Evolutionary conservation across 1,139 yeast species (phyloP).

Genomic region (Debaryomyces sp.): DNA sequence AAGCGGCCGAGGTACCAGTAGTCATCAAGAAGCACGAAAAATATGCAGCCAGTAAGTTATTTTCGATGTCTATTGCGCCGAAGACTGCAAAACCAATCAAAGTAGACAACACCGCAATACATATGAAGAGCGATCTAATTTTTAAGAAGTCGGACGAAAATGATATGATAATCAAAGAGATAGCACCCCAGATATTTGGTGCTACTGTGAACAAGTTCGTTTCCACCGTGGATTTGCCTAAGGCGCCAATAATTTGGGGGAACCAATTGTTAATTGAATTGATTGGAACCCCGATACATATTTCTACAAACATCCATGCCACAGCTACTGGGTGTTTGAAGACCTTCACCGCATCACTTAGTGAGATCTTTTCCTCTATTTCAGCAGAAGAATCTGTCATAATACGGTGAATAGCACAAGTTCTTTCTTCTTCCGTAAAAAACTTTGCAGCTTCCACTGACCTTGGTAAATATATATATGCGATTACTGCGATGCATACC

Average conservation of each 20-base stretch:
- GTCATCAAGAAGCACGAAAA: conserved; percentile 39
- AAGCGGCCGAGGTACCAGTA: conserved; percentile 34
- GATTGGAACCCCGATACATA: conserved; percentile 50
- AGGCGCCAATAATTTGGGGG: conserved; percentile 33
- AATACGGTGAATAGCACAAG: conserved; percentile 28
- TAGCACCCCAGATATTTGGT: conserved; percentile 35
- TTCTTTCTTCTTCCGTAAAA: conserved; percentile 27
- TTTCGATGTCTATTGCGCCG: conserved; percentile 43
- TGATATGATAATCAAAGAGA: conserved; percentile 24
- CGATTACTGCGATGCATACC: conserved; percentile 21
- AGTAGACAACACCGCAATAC: conserved; percentile 38
- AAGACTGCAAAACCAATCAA: conserved; percentile 49
- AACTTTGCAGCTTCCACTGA: conserved; percentile 28
- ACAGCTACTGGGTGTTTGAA: conserved; percentile 30
- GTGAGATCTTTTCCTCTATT: conserved; percentile 22
- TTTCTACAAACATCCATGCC: conserved; percentile 39
- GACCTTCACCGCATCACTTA: conserved; percentile 30
- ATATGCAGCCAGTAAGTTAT: conserved; percentile 43
- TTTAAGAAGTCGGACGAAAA: conserved; percentile 27
- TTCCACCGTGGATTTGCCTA: conserved; percentile 31
- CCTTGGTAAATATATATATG: conserved; percentile 23
- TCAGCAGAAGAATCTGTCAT: conserved; percentile 29
- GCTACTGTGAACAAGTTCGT: conserved; percentile 34
- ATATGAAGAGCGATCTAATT: conserved; percentile 37
- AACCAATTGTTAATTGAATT: conserved; percentile 53